Percentiles rank a stretch among this genome's conserved stretches.
phyloP scores from a whole-genome alignment of 495 filamentous ascomycete species.

The Penicillium canescens region DNA sequence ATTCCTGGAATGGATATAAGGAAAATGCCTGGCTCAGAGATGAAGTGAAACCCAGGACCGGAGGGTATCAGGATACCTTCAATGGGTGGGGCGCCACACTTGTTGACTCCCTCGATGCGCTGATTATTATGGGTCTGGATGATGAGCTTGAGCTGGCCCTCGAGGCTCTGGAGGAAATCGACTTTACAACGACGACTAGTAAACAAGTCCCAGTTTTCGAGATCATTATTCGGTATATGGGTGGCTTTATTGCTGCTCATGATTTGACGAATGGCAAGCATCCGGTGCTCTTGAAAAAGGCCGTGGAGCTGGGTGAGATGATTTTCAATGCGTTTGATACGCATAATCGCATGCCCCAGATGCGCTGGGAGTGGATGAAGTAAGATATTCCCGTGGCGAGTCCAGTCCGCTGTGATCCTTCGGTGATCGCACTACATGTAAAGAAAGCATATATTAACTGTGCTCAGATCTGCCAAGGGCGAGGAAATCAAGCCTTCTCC shows the following conservation, averaged over 20 bases:
- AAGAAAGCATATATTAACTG: constrained; percentile 8
- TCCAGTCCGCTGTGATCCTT: background rate
- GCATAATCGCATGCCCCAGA: constrained; percentile 87
- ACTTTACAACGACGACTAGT: constrained; percentile 50
- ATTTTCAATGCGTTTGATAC: constrained; percentile 93
- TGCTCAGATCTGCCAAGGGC: constrained; percentile 35
- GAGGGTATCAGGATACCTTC: constrained; percentile 51
- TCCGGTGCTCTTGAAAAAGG: constrained; percentile 75
- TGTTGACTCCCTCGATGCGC: constrained; percentile 62
- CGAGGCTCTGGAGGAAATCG: constrained; percentile 51
- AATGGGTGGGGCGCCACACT: constrained; percentile 63
- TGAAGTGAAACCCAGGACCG: constrained; percentile 69
- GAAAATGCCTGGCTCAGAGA: constrained; percentile 77
- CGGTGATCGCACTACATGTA: background rate
- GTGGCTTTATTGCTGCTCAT: constrained; percentile 79
- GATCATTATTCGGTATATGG: constrained; percentile 85
- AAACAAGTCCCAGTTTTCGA: constrained; percentile 78
- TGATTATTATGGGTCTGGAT: constrained; percentile 63
- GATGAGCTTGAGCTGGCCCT: constrained; percentile 62
- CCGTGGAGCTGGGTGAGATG: constrained; percentile 81
- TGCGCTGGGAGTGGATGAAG: constrained; percentile 53
- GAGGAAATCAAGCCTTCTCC: constrained; percentile 39
- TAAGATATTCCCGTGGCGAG: constrained; percentile 3
- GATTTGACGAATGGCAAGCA: constrained; percentile 72
- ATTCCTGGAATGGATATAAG: constrained; percentile 76